Base-by-base conservation (phyloP, 192 early-diverging fungal genomes). In the Spinellus fusiger region DNA sequence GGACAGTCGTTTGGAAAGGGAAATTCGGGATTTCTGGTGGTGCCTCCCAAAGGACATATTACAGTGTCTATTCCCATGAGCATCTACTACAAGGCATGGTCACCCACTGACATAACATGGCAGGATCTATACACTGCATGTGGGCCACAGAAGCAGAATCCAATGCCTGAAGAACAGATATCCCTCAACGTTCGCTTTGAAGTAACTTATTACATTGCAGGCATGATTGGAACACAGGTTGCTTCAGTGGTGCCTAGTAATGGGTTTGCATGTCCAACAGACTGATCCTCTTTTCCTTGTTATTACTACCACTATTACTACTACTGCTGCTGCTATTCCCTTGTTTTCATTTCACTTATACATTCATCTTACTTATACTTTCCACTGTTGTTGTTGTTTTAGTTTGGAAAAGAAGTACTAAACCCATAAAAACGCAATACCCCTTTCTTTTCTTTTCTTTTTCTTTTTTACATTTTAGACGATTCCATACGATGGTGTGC, bases 51-150 rank as follows among this genome's bases (percentile, higher is more conserved):
- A 31, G 53, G 49, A 18, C 5, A 40, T 16, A 26, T 20, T 8
- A 51, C 48, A 13, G 27, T 66, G 0, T 50, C 38, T 23, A 40
- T 66, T 18, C 27, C 49, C 8, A 25, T 66, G 23, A 20, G 23
- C 0, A 59, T 66, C 20, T 54, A 46, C 25, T 66, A 66, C 50
- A 57, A 58, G 37, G 49, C 64, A 18, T 25, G 37, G 7, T 51
- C 57, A 4, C 28, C 18, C 4, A 44, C 57, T 7, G 64, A 66
- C 27, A 23, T 40, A 44, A 66, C 64, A 28, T 66, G 57, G 38
- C 57, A 49, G 23, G 56, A 66, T 22, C 57, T 66, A 5, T 66
- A 66, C 28, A 59, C 26, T 54, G 64, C 64, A 20, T 66, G 64
- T 33, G 64, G 44, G 13, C 49, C 56, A 12, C 64, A 66, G 37